Base-by-base conservation (phyloP, 257 asterid species). In the Agastache rugosa region DNA sequence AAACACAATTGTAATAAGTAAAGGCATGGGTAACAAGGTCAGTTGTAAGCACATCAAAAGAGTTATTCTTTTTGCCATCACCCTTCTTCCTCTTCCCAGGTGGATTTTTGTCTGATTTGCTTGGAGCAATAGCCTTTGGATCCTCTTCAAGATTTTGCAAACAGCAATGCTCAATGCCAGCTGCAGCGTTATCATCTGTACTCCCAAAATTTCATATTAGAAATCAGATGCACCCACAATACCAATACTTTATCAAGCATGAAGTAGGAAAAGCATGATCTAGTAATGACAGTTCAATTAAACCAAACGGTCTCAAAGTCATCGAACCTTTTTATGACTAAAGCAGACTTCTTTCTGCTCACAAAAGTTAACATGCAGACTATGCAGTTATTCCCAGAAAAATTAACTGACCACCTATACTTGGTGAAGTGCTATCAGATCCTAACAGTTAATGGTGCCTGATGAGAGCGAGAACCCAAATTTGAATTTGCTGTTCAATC, bases 1-100 rank as follows among this genome's bases (percentile, higher is more conserved):
- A 54, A 59, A 70, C 69, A 63, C 6, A 74, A 34, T 17, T 35
- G 20, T 47, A n/a, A 10, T 67, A 34, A 59, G 47, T 71, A 72
- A 67, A 61, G 37, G 53, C 22, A 50, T 15, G 48, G 62, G 63
- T 67, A 15, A 62, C 63, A 1, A 58, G 50, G 76, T 15, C 63
- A 71, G 27, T 37, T 7, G 78, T 61, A 60, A 89, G 53, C 72
- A 92, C 98, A 70, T 93, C 90, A 63, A 87, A 60, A 55, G 75
- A 72, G 71, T 63, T 51, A n/a, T 77, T 81, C 74, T 77, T 79
- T 78, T 29, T 65, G 25, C 60, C 72, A 16, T 9, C 68, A 6
- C 31, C 70, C 78, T 75, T 81, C 76, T 71, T 85, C 79, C 37
- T 73, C 74, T 83, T 83, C 73, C 75, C 47, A 50, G 83, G 73